Evolutionary conservation across 2,329 filamentous ascomycete species (phyloP).

Genomic region (Pseudogymnoascus sp.): DNA sequence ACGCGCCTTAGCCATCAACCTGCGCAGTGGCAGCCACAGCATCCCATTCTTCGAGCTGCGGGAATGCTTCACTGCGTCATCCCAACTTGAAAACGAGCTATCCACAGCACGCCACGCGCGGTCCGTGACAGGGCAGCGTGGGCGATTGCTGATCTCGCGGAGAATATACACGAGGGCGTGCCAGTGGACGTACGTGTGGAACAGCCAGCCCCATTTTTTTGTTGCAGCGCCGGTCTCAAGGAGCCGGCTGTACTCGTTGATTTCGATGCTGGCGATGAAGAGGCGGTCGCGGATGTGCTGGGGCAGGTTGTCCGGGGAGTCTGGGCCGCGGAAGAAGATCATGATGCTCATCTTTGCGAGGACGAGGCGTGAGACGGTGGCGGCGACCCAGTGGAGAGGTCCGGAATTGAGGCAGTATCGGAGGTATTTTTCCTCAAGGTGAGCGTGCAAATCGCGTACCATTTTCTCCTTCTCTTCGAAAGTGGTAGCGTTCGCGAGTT

Average conservation of each 20-base stretch:
- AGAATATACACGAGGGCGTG: conserved; percentile 36
- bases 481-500: conserved; percentile 11
- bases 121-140: conserved; percentile 30
- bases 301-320: conserved; percentile 24
- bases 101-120: conserved; percentile 34
- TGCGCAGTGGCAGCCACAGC: conserved; percentile 54
- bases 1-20: conserved; percentile 50
- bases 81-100: conserved; percentile 22
- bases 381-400: conserved; percentile 42
- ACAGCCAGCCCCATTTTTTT: conserved; percentile 35
- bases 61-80: conserved; percentile 16
- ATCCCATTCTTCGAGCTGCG: conserved; percentile 39
- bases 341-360: conserved; percentile 33
- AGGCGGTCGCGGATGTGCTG: conserved; percentile 30
- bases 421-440: conserved; percentile 26
- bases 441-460: conserved; percentile 23
- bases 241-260: conserved; percentile 32
- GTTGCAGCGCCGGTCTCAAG: conserved; percentile 30
- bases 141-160: conserved; percentile 30
- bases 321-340: conserved; percentile 24
- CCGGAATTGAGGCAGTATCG: conserved; percentile 31
- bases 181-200: conserved; percentile 36
- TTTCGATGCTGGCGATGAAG: conserved; percentile 32
- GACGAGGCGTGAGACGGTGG: conserved; percentile 33
- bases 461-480: conserved; percentile 27